These are phyloP conservation scores for Plicaturopsis crispa DNA, from an alignment of 768 basidiomycete genomes.

Conservation along the genomic window DNA sequence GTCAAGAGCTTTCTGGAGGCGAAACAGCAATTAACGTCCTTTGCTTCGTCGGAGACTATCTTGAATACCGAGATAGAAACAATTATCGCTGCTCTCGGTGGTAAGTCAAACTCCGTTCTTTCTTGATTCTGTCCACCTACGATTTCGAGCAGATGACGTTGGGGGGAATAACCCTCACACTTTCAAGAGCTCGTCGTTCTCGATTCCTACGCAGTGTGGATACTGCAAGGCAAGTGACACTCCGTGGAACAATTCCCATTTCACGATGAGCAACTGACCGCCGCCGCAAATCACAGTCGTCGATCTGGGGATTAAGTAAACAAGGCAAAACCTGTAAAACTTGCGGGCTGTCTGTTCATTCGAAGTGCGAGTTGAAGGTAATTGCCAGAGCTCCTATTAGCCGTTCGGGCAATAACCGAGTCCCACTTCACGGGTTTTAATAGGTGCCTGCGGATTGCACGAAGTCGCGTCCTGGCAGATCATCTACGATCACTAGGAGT, in stretches of 20 bases:
- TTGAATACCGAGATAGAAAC: conserved; percentile 59
- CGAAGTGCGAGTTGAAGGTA: conserved; percentile 84
- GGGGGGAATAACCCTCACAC: conserved; percentile 64
- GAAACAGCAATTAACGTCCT: conserved; percentile 49
- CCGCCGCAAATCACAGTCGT: conserved; percentile 36
- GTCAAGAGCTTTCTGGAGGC: conserved; percentile 56
- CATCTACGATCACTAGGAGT: too few relatives aligned
- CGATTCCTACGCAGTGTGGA: conserved; percentile 75
- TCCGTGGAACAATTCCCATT: conserved; percentile 1
- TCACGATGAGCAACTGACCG: conserved; percentile 4
- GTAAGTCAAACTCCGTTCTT: conserved; percentile 26
- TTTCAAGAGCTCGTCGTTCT: conserved; percentile 83
- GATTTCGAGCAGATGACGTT: conserved; percentile 51
- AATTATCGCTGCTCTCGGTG: conserved; percentile 54
- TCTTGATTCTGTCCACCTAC: conserved; percentile 6
- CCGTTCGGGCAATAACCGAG: too few relatives aligned
- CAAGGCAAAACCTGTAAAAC: conserved; percentile 79
- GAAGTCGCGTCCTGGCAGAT: too few relatives aligned
- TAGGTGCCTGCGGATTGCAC: conserved; percentile 72
- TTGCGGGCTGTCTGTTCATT: conserved; percentile 74
- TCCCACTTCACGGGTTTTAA: conserved; percentile 1
- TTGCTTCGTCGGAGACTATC: conserved; percentile 46
- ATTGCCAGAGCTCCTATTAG: conserved; percentile 5
- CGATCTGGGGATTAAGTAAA: conserved; percentile 84
- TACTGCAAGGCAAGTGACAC: conserved; percentile 62